Evolutionary conservation across 306 rosid species (phyloP), one percentile per base, ranked within the genome.

Genomic region (Lupinus albus): DNA sequence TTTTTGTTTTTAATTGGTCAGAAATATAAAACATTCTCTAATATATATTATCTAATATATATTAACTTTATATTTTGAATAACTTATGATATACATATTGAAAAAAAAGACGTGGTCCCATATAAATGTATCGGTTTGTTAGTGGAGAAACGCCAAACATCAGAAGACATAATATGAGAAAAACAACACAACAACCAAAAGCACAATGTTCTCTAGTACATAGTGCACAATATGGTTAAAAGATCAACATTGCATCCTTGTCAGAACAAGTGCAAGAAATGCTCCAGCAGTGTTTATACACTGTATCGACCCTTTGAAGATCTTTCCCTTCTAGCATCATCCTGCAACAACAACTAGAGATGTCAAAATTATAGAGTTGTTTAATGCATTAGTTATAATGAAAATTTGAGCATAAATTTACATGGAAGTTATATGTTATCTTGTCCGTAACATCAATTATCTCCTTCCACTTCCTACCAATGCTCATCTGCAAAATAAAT

Each of bases 381-480:
- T 18, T 46, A 41, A 45, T 61, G 28, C 12, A 32, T 25, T 48
- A 10, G 3, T 14, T 9, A 72, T 1, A 28, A 61, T 63, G 6
- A 21, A 45, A 11, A 42, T 32, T 15, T 12, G 56, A 52, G 73
- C 12, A 44, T 15, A 78, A 33, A 39, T 71, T 80, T 86, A 94
- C 99, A 79, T 94, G 97, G 72, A 84, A 85, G 82, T 77, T 84
- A 72, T 88, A 90, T 28, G 72, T 56, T 67, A 94, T 84, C 84
- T 85, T 90, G 62, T 94, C 99, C 10, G 70, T 78, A 14, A 78
- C 76, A 56, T 90, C 96, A 15, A 86, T 77, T 70, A 94, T 78
- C 78, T 94, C 95, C 95, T 91, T 94, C 99, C 97, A 94, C 84
- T 90, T 94, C 81, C 95, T 85, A 69, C 97, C 99, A 3, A 94